Conservation (phyloP, 2,329 filamentous ascomycete species). For the Elsinoe perseae region DNA sequence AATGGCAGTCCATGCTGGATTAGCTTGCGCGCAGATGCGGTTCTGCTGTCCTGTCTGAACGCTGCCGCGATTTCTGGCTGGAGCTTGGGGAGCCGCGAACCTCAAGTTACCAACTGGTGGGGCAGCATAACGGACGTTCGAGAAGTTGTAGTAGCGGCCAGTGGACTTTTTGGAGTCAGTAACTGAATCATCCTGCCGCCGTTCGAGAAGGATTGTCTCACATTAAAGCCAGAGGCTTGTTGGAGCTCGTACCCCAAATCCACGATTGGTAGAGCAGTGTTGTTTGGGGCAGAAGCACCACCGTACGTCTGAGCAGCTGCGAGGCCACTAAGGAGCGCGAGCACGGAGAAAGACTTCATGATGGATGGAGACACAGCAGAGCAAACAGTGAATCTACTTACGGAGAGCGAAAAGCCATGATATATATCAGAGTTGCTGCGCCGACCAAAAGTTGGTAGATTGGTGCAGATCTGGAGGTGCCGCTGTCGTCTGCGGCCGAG, state of each 20-base stretch:
- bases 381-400: neutral
- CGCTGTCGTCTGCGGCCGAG: constrained; percentile 2
- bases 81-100: constrained; percentile 10
- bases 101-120: constrained; percentile 37
- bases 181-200: neutral
- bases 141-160: constrained; percentile 43
- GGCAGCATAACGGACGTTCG: constrained; percentile 50
- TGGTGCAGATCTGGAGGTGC: constrained; percentile 6
- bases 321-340: constrained; percentile 9
- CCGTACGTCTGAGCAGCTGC: constrained; percentile 3
- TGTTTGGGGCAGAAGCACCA: neutral
- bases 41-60: constrained; percentile 41
- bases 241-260: constrained; percentile 50
- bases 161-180: constrained; percentile 16
- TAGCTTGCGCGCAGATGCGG: constrained; percentile 40
- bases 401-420: neutral
- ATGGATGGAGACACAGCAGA: neutral
- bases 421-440: constrained; percentile 11
- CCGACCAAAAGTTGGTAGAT: constrained; percentile 5
- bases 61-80: constrained; percentile 33
- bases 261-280: constrained; percentile 35
- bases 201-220: constrained; percentile 7
- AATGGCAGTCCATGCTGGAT: constrained; percentile 38
- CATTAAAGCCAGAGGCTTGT: constrained; percentile 39
- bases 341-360: constrained; percentile 8